Conservation (phyloP, 495 filamentous ascomycete species). For the Annulohypoxylon moriforme region DNA sequence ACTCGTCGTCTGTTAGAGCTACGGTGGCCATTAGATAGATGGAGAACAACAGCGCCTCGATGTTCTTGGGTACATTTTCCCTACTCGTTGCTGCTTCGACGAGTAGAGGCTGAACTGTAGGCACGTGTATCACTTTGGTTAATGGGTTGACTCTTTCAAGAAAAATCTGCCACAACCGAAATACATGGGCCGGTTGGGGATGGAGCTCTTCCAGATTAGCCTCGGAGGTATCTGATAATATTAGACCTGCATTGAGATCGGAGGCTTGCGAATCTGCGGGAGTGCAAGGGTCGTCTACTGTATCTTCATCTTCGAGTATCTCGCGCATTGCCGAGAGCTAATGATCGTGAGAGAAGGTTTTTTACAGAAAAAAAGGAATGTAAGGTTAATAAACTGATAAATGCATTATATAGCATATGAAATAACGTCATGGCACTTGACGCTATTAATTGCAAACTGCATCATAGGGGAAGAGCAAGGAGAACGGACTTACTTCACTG, state of each 20-base stretch:
- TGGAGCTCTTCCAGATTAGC: conserved; percentile 61
- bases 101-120: conserved; percentile 66
- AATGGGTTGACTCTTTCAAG: conserved; percentile 75
- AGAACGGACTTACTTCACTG: conserved; percentile 54
- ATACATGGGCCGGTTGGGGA: conserved; percentile 72
- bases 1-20: conserved; percentile 62
- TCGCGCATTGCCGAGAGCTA: conserved; percentile 61
- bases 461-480: not conserved
- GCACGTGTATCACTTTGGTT: conserved; percentile 76
- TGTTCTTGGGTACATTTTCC: conserved; percentile 56
- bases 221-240: conserved; percentile 49
- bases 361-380: conserved; percentile 4
- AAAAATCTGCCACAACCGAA: conserved; percentile 76
- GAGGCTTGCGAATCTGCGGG: conserved; percentile 46
- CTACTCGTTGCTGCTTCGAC: conserved; percentile 56
- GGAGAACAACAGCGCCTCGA: conserved; percentile 63
- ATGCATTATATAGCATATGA: not conserved
- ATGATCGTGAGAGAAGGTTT: conserved; percentile 19
- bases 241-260: conserved; percentile 55
- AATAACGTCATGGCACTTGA: not conserved
- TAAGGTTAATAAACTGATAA: not conserved
- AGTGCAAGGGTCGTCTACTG: conserved; percentile 43
- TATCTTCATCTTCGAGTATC: conserved; percentile 58
- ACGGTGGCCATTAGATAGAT: conserved; percentile 64
- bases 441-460: not conserved